Conservation (phyloP, 345 rosid genomes). For the Mangifera indica region DNA sequence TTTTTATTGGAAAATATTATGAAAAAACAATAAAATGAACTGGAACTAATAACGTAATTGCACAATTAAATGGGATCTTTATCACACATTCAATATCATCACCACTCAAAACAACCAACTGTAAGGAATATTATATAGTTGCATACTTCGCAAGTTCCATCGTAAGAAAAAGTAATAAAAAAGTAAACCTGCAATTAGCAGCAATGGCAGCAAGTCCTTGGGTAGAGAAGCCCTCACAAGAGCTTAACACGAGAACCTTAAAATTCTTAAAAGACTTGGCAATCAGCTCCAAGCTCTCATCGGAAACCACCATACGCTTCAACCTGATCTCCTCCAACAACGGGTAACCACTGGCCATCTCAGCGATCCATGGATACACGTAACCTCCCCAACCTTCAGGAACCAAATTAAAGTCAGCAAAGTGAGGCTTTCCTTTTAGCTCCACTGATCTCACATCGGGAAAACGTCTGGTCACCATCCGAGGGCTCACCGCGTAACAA, state of each 20-base stretch:
- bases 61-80: neutral
- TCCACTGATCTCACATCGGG: slow-evolving; percentile 75
- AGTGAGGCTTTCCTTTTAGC: slow-evolving; percentile 96
- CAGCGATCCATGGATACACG: slow-evolving; percentile 70
- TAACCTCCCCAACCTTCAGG: slow-evolving; percentile 96
- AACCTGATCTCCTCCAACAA: slow-evolving; percentile 73
- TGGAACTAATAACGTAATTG: neutral
- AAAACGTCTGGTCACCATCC: slow-evolving; percentile 57
- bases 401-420: slow-evolving; percentile 89
- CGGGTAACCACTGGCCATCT: slow-evolving; percentile 53
- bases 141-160: no score
- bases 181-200: slow-evolving; percentile 70
- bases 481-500: slow-evolving; percentile 82
- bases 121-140: no score
- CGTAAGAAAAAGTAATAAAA: neutral
- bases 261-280: slow-evolving; percentile 77
- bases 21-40: slow-evolving; percentile 1
- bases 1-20: neutral
- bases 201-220: slow-evolving; percentile 92
- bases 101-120: neutral
- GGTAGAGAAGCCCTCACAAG: slow-evolving; percentile 95
- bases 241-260: slow-evolving; percentile 64
- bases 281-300: slow-evolving; percentile 73
- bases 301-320: slow-evolving; percentile 90
- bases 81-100: no score